phyloP scores from a whole-genome alignment of 2,329 filamentous ascomycete species.

The Byssochlamys sp. region DNA sequence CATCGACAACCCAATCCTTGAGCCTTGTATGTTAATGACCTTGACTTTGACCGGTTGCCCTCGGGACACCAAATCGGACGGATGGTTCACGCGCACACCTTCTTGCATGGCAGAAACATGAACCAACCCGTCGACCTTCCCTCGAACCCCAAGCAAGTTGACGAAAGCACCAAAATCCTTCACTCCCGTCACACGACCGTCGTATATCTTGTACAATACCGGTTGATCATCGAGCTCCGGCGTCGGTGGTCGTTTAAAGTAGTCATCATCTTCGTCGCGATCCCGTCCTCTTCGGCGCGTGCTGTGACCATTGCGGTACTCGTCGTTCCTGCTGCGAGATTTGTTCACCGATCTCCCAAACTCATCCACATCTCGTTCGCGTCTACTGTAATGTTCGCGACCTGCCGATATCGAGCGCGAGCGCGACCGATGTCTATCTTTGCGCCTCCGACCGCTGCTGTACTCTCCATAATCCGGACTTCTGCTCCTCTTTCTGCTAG shows the following conservation, averaged over 20 bases:
- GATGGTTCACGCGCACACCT: constrained; percentile 79
- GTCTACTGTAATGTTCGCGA: constrained; percentile 26
- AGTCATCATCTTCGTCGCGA: constrained; percentile 38
- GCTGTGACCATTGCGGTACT: constrained; percentile 36
- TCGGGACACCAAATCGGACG: constrained; percentile 71
- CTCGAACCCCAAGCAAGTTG: constrained; percentile 74
- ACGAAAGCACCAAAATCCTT: constrained; percentile 96
- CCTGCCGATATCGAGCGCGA: constrained; percentile 39
- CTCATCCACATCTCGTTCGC: constrained; percentile 49
- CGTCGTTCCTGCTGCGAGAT: constrained; percentile 25
- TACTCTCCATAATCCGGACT: constrained; percentile 44
- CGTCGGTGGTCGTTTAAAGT: constrained; percentile 56
- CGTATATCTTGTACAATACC: constrained; percentile 75
- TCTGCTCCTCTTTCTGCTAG: constrained; percentile 45
- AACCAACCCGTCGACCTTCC: constrained; percentile 84
- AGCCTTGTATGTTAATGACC: constrained; percentile 74
- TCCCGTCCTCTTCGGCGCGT: constrained; percentile 31
- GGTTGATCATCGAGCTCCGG: constrained; percentile 74
- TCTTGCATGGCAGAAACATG: constrained; percentile 84
- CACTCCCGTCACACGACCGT: constrained; percentile 78
- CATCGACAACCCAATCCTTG: constrained; percentile 81
- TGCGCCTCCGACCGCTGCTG: constrained; percentile 37
- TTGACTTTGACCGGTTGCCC: constrained; percentile 88
- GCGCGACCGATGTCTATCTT: constrained; percentile 28
- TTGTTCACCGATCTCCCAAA: constrained; percentile 44